A percentile compares a stretch with the other conserved stretches of the same genome.
Conservation (phyloP, 2,329 filamentous ascomycete genomes). For the Penicillium paneum region DNA sequence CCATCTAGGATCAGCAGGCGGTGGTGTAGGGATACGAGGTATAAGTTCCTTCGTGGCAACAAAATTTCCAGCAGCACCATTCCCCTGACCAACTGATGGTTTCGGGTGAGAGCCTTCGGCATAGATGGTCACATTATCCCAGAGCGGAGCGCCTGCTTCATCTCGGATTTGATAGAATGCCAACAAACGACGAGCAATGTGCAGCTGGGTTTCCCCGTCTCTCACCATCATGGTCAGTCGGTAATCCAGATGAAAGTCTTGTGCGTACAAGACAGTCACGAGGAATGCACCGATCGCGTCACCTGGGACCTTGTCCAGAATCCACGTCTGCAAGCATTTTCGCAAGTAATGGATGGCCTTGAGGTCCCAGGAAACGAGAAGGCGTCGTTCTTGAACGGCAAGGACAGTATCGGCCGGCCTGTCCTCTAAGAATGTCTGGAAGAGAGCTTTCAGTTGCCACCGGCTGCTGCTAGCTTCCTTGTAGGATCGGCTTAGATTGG, state of each 20-base stretch:
- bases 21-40: background rate
- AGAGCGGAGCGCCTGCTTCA: background rate
- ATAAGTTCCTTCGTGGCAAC: background rate
- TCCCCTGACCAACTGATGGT: too few relatives aligned
- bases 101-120: background rate
- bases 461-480: background rate
- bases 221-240: background rate
- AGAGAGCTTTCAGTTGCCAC: background rate
- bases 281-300: constrained; percentile 7
- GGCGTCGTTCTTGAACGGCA: background rate
- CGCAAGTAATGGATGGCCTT: background rate
- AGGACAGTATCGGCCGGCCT: background rate
- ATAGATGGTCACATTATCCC: background rate
- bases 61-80: background rate
- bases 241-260: constrained; percentile 3
- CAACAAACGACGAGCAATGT: background rate
- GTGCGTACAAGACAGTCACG: background rate
- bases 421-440: background rate
- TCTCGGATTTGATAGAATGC: constrained; percentile 3
- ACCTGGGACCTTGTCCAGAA: background rate
- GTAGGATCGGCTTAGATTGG: background rate
- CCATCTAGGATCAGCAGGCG: background rate
- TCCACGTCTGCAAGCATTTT: background rate
- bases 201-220: background rate
- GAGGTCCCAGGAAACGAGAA: constrained; percentile 6